A percentile compares a stretch with the other conserved stretches of the same genome.
Evolutionary conservation across 257 asterid genomes (phyloP).

Genomic region (Knoxia roxburghii): DNA sequence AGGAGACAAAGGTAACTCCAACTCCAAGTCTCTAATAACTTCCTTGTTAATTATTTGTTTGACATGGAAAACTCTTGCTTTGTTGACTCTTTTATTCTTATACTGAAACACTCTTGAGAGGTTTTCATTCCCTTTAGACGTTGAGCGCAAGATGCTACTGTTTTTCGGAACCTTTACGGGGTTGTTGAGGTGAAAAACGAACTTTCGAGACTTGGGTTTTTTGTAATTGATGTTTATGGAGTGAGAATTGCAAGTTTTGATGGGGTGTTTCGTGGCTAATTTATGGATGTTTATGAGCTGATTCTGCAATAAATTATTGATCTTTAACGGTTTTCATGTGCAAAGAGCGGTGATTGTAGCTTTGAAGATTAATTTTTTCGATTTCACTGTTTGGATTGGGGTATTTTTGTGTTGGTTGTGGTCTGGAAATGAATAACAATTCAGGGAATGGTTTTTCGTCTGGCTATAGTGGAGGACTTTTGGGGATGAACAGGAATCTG

Average conservation of each 20-base stretch:
- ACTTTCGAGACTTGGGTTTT: not conserved
- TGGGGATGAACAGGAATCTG: slow-evolving; percentile 33
- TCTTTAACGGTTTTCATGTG: slow-evolving; percentile 4
- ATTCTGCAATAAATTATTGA: not conserved
- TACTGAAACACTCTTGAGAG: not conserved
- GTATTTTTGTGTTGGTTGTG: not conserved
- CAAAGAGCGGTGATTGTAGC: not conserved
- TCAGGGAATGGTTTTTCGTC: slow-evolving; percentile 26
- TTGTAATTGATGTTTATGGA: not conserved
- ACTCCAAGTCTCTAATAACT: not conserved
- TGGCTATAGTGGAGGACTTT: slow-evolving; percentile 27
- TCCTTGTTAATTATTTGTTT: not conserved
- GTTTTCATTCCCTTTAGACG: not conserved
- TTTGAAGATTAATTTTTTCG: not conserved
- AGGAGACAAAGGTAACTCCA: slow-evolving; percentile 5
- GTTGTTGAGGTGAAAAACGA: not conserved
- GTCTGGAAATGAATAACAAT: slow-evolving; percentile 25
- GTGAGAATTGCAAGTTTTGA: not conserved
- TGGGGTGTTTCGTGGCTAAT: not conserved
- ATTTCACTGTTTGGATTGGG: not conserved
- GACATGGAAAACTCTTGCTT: not conserved
- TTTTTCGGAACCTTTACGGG: not conserved
- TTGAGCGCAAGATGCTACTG: no score
- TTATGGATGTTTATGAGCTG: not conserved
- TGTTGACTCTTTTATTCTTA: not conserved